Evolutionary conservation across 331 rosid genomes (phyloP).

Genomic region (Malus hybrid): DNA sequence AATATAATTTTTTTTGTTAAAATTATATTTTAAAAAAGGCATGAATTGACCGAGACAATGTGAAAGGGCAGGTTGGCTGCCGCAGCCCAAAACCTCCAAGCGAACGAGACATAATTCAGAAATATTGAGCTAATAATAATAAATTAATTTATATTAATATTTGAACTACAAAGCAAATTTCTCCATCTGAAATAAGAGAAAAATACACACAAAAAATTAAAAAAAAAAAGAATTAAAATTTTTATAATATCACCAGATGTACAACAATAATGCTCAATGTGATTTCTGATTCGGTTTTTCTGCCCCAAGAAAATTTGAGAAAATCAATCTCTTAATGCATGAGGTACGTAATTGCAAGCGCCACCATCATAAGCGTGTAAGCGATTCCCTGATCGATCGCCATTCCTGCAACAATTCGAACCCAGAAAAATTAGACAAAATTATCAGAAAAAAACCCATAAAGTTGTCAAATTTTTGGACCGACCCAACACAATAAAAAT

Average conservation of each 20-base stretch:
- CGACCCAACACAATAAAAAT: background rate
- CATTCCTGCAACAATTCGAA: slow-evolving; percentile 25
- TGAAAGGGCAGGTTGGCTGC: no score
- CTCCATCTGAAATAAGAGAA: background rate
- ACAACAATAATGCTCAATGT: background rate
- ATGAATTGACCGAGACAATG: no score
- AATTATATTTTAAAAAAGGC: no score
- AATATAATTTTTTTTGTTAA: no score
- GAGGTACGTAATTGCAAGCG: slow-evolving; percentile 58
- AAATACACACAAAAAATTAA: background rate
- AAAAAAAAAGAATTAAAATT: slow-evolving; percentile 5
- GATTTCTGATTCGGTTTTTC: background rate
- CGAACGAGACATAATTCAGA: background rate
- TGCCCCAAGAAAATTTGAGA: background rate
- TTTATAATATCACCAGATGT: background rate
- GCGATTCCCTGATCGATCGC: slow-evolving; percentile 76
- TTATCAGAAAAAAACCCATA: background rate
- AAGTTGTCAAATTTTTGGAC: background rate
- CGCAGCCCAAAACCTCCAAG: background rate
- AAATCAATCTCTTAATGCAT: slow-evolving; percentile 31
- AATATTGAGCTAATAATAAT: background rate
- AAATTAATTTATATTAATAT: background rate
- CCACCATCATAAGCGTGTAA: slow-evolving; percentile 52
- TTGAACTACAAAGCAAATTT: background rate
- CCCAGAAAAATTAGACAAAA: background rate